Base-by-base conservation (phyloP, 1,139 yeast species). In the Candida freyschussii region DNA sequence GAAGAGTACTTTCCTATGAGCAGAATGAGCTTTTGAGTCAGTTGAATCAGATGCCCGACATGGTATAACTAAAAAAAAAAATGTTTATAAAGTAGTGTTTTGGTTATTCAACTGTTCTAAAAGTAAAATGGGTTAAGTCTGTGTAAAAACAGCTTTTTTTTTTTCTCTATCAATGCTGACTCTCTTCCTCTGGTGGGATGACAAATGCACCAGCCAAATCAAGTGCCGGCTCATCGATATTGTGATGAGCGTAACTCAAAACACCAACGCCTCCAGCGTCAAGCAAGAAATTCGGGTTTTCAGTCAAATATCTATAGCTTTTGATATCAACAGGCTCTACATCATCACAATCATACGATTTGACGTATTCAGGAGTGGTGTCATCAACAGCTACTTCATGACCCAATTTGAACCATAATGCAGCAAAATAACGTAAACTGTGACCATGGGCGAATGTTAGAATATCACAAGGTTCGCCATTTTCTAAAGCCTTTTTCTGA, bases 251-350 rank as follows among this genome's bases (percentile, higher is more conserved):
- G 57, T 89, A 89, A 48, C 93, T 78, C 55, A 89, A 67, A 3
- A 86, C 95, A 37, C 96, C 96, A 21, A 86, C 86, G 30, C 96
- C 96, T 45, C 96, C 96, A 18, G 97, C 95, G 55, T 89, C 96
- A 48, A 89, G 66, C 59, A 89, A 66, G 55, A 86, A 77, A 43
- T 78, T 75, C 3, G 96, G 96, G 56, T 87, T 85, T 33, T 59
- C 62, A 16, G 47, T 44, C 40, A 63, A 36, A 39, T 60, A 55
- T 37, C 57, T 45, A 43, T 49, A 61, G 15, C 45, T 45, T 8
- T 47, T 41, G 27, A 57, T 41, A 7, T 52, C 50, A 19, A 59
- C 56, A 19, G 46, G 45, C 20, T 63, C 62, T 14, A 62, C 57
- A 3, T 53, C 41, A 4, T 50, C 59, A 22, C 55, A 60, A 21